phyloP scores from a whole-genome alignment of 768 basidiomycete species.

The Gymnopilus dilepis region DNA sequence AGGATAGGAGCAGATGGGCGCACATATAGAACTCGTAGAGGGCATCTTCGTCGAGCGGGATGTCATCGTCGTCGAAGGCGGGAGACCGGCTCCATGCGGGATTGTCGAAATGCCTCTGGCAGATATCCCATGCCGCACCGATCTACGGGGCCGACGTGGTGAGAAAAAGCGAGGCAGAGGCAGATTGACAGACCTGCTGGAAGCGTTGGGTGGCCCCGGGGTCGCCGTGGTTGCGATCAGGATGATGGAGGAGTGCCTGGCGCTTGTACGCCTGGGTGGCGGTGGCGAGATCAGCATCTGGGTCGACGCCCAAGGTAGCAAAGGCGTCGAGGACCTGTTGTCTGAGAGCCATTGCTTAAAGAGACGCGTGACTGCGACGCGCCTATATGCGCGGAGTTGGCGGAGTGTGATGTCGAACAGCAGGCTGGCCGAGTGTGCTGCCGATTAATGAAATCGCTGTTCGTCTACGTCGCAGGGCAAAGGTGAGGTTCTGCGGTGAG shows the following conservation, averaged over 20 bases:
- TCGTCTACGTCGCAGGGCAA: conserved; percentile 14
- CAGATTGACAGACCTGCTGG: conserved; percentile 33
- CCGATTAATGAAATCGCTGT: conserved; percentile 13
- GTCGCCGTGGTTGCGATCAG: conserved; percentile 40
- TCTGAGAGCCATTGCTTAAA: conserved; percentile 31
- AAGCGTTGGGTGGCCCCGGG: conserved; percentile 38
- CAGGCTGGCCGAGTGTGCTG: conserved; percentile 11
- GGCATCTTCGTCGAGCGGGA: conserved; percentile 36
- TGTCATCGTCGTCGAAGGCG: conserved; percentile 29
- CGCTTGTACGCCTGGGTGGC: conserved; percentile 37
- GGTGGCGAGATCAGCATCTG: conserved; percentile 27
- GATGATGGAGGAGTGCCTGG: conserved; percentile 37
- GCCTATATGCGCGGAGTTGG: conserved; percentile 29
- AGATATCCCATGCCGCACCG: conserved; percentile 41
- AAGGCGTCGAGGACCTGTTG: conserved; percentile 36
- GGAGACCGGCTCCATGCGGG: conserved; percentile 32
- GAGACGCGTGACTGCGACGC: conserved; percentile 30
- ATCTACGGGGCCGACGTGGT: conserved; percentile 31
- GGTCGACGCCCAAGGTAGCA: conserved; percentile 29
- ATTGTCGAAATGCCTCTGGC: conserved; percentile 40
- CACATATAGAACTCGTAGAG: conserved; percentile 37
- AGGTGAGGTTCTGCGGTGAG: conserved; percentile 17
- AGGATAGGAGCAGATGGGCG: conserved; percentile 1
- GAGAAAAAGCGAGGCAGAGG: conserved; percentile 18
- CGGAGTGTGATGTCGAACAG: conserved; percentile 20